These are phyloP conservation scores for Corylus heterophylla DNA, from an alignment of 306 rosid species.

Conservation along the genomic window DNA sequence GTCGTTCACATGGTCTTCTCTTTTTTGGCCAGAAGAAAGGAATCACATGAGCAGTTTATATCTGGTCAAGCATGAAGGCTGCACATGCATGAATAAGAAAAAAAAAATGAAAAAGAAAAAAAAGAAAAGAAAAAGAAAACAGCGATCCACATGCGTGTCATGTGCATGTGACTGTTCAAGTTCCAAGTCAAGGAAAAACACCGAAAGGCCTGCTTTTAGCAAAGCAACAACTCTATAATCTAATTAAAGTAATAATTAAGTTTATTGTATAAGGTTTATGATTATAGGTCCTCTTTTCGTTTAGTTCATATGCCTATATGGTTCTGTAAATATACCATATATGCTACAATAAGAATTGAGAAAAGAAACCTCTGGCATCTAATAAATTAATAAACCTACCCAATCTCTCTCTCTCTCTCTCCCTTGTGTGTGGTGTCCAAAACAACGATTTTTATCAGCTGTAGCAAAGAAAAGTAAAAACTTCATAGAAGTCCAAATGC, in stretches of 20 bases:
- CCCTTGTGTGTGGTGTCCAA: no score
- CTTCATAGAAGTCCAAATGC: no score
- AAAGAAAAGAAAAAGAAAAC: no score
- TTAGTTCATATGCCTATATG: no score
- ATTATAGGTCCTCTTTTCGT: background rate
- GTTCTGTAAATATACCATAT: no score
- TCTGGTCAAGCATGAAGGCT: background rate
- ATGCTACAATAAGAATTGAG: no score
- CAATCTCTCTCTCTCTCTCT: no score
- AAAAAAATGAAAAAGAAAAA: background rate
- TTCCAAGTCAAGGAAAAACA: background rate
- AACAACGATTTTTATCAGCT: no score
- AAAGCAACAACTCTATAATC: background rate
- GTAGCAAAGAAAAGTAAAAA: no score
- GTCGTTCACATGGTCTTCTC: background rate
- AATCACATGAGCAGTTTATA: background rate
- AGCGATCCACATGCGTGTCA: background rate
- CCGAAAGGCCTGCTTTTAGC: background rate
- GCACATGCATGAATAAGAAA: conserved; percentile 4
- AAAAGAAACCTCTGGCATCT: no score
- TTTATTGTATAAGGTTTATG: background rate
- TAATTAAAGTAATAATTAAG: no score
- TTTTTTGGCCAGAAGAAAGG: background rate
- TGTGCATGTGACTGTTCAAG: conserved; percentile 10
- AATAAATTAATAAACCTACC: no score